A percentile compares a stretch with the other conserved stretches of the same genome.
Conservation (phyloP, 1,139 yeast species). For the Dujonia santamariae region DNA sequence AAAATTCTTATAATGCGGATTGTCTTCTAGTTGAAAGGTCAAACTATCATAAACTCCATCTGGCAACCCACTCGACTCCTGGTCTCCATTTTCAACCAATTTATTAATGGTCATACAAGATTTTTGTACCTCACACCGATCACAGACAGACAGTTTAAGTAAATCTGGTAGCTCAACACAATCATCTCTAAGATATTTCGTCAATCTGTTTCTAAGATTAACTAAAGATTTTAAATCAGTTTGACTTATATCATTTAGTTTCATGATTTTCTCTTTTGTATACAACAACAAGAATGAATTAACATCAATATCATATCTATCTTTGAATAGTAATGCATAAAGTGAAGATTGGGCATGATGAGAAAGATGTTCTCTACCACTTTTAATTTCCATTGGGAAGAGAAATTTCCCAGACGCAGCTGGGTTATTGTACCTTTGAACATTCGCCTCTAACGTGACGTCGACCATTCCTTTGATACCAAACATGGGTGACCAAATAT, state of each 20-base stretch:
- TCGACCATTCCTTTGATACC: conserved; percentile 93
- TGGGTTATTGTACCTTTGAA: conserved; percentile 14
- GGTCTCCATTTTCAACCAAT: conserved; percentile 54
- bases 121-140: conserved; percentile 56
- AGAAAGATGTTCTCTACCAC: conserved; percentile 64
- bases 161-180: conserved; percentile 58
- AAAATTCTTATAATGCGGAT: conserved; percentile 42
- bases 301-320: conserved; percentile 69
- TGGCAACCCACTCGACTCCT: conserved; percentile 46
- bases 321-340: conserved; percentile 78
- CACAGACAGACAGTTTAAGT: conserved; percentile 57
- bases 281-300: conserved; percentile 70
- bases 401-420: conserved; percentile 39
- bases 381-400: conserved; percentile 85
- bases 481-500: conserved; percentile 84
- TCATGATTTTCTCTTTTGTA: conserved; percentile 58
- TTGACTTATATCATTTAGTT: conserved; percentile 51
- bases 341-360: conserved; percentile 88
- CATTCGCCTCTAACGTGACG: conserved; percentile 69
- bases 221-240: conserved; percentile 61
- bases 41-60: conserved; percentile 42
- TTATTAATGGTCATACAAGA: conserved; percentile 72
- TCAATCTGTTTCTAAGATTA: conserved; percentile 68
- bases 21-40: conserved; percentile 47
- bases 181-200: conserved; percentile 54